phyloP scores from a whole-genome alignment of 2,329 filamentous ascomycete species.

The Fusarium circinatum region DNA sequence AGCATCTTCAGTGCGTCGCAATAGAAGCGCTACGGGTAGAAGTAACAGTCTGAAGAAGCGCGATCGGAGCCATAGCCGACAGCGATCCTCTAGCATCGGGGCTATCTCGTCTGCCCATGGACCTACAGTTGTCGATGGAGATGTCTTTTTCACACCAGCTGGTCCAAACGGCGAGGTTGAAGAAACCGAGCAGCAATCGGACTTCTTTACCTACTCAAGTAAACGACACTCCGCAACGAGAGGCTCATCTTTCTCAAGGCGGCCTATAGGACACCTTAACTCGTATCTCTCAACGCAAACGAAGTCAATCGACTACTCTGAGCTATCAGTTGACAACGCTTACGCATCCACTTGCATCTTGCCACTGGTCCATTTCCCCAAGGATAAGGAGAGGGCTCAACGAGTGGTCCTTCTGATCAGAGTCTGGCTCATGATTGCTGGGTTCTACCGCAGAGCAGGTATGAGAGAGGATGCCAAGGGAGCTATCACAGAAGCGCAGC shows the following conservation, averaged over 20 bases:
- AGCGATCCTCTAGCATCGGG: constrained; percentile 57
- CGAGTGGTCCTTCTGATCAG: constrained; percentile 70
- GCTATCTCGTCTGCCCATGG: constrained; percentile 47
- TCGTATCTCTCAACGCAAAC: constrained; percentile 57
- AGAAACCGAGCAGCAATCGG: constrained; percentile 52
- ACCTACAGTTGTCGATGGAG: constrained; percentile 60
- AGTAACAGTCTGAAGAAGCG: constrained; percentile 65
- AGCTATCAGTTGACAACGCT: constrained; percentile 52
- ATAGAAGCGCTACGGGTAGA: constrained; percentile 59
- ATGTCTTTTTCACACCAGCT: constrained; percentile 60
- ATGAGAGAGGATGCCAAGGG: constrained; percentile 83
- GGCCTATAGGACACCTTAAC: constrained; percentile 57
- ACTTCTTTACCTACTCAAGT: constrained; percentile 57
- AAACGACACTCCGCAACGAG: constrained; percentile 52
- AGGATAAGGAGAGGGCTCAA: constrained; percentile 62
- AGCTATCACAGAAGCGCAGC: constrained; percentile 83
- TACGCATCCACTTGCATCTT: constrained; percentile 59
- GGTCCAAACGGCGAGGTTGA: constrained; percentile 50
- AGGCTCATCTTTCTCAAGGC: constrained; percentile 56
- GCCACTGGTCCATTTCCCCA: constrained; percentile 65
- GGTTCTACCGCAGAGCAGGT: constrained; percentile 84
- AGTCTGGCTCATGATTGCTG: constrained; percentile 91
- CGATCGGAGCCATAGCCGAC: constrained; percentile 60
- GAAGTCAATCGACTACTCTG: constrained; percentile 53
- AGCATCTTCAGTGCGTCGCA: constrained; percentile 44